phyloP scores from a whole-genome alignment of 331 rosid species.

The Dryas integrifolia region DNA sequence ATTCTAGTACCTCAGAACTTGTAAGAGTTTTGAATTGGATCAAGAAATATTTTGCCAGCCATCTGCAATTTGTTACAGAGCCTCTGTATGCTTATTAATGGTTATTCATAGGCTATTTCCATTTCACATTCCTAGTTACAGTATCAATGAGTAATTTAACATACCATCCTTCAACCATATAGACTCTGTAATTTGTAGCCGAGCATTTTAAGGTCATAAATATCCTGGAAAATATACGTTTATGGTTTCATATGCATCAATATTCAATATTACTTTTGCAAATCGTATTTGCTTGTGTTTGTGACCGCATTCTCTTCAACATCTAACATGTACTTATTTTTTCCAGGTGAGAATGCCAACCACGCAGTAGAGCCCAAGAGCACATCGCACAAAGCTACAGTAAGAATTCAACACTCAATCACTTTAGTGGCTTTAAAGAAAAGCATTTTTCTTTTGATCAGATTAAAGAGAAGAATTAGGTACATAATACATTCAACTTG shows the following conservation, averaged over 20 bases:
- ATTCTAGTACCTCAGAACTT: neutral
- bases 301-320: neutral
- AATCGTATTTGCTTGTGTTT: neutral
- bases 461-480: constrained; percentile 21
- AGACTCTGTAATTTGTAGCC: too few species aligned
- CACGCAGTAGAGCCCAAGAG: constrained; percentile 32
- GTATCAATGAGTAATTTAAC: neutral
- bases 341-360: constrained; percentile 39
- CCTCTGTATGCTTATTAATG: neutral
- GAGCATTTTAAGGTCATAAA: too few species aligned
- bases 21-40: neutral
- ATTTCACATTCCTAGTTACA: neutral
- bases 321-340: neutral
- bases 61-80: neutral
- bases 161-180: neutral
- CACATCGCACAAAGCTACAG: constrained; percentile 39
- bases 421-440: constrained; percentile 1
- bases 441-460: constrained; percentile 11
- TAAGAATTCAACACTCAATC: constrained; percentile 34
- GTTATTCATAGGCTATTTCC: constrained; percentile 4
- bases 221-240: neutral
- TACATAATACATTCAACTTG: neutral
- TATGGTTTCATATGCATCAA: neutral
- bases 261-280: neutral
- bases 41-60: neutral